Base-by-base conservation (phyloP, 2,329 filamentous ascomycete genomes). In the Calonectria montana region DNA sequence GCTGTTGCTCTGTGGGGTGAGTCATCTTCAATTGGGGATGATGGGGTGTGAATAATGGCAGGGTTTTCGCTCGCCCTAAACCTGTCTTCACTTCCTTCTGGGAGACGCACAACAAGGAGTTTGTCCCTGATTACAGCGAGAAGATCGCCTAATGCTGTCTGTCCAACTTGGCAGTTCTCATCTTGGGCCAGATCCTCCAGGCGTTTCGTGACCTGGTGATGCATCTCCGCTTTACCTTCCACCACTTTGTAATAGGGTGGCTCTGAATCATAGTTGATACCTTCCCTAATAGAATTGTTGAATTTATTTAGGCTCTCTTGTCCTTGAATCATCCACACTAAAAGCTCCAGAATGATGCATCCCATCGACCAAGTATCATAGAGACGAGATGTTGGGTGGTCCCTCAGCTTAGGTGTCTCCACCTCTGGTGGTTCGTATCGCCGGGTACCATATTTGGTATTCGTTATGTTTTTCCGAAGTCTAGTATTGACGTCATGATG, bases 331-430 rank as follows among this genome's bases (percentile, higher is more conserved):
- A 80, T 25, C 79, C 79, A 81, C 4, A 79, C 69, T 1, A 80
- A 25, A 2, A 78, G 73, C 48, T 81, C 79, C 2, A 81, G 61
- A 0, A 65, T 67, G 18, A 81, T 74, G 59, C 78, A 80, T 2
- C 80, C 80, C 43, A 81, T 67, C 0, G 79, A 75, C 80, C 79
- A 81, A 1, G 78, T 73, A 10, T 81, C 79, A 18, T 78, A 81
- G 1, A 68, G 69, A 0, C 78, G 71, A 0, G 79, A 78, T 7
- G 37, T 41, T 15, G 41, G 23, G 12, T 18, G n/a, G 2, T 21
- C 59, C 13, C 21, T 47, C 43, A 47, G 13, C 43, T 21, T 23
- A n/a, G 23, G 8, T 3, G 8, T 61, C 16, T 15, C 35, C 12
- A 27, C 45, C 25, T 69, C 64, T 0, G 70, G 66, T 7, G 63